Evolutionary conservation across 106 monocot genomes (phyloP), one percentile per base, ranked within the genome.

Genomic region (Vanilla planifolia): DNA sequence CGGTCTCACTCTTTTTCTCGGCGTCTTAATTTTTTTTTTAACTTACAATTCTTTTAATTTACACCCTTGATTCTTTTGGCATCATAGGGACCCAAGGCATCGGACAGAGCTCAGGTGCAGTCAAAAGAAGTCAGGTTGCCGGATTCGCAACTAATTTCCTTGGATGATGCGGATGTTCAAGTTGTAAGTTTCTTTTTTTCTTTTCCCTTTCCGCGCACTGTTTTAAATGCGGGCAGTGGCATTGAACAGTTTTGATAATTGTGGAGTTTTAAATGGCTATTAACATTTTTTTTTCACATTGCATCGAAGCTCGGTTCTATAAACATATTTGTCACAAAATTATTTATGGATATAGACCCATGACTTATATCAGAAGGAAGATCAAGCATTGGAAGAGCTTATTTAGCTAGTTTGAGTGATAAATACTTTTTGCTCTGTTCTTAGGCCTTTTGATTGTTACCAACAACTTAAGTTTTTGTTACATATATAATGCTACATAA

Each of bases 111-210:
- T 30, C 94, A 89, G 51, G 80, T 89, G 2, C 69, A 83, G 62
- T 75, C 80, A 33, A 94, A 86, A 60, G 80, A 94, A 63, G 83
- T 86, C 28, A 68, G 89, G 64, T 77, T 94, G 8, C 80, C 83
- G 2, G 83, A 89, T 62, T 80, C 83, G 24, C 56, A 75, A 4
- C 80, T 83, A 0, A 80, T 94, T 15, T 71, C 89, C 0, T 85
- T 94, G 2, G 94, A 94, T n/a, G 94, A 94, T 65, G 67, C 62
- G 33, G 94, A 94, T 34, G 83, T 86, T 3, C 72, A 89, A 63
- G 89, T 86, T 40, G 94, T 94, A 76, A 73, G 79, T 51, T 19
- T 53, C 24, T 48, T 27, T 41, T 5, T 20, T n/a, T n/a, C n/a
- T n/a, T n/a, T n/a, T n/a, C n/a, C n/a, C n/a, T n/a, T n/a, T 8